Percentiles rank a stretch among this genome's conserved stretches.
phyloP scores from a whole-genome alignment of 768 basidiomycete genomes.

The Trametes coccinea region DNA sequence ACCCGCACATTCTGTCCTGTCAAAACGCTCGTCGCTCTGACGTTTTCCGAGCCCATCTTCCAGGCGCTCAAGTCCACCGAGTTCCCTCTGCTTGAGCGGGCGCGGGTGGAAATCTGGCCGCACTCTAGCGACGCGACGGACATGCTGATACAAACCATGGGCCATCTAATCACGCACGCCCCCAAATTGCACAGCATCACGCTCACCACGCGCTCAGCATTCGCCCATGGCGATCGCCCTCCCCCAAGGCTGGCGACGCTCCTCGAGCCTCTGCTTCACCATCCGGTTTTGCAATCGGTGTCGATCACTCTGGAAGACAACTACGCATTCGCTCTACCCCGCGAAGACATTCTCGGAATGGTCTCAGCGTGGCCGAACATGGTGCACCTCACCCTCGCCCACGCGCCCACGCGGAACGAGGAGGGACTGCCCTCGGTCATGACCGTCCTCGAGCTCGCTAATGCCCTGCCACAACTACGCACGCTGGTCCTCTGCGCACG shows the following conservation, averaged over 20 bases:
- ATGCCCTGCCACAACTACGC: background rate
- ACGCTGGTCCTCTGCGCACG: slow-evolving; percentile 10
- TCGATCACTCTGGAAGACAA: slow-evolving; percentile 4
- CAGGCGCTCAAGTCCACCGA: background rate
- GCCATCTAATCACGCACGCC: background rate
- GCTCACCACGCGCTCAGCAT: slow-evolving; percentile 5
- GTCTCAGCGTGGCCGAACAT: slow-evolving; percentile 2
- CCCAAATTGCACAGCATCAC: background rate
- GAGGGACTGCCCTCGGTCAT: background rate
- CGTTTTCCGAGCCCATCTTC: background rate
- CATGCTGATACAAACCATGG: background rate
- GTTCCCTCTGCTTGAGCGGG: background rate
- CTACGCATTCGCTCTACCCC: slow-evolving; percentile 5
- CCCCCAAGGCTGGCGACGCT: slow-evolving; percentile 2
- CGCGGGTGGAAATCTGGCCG: slow-evolving; percentile 9
- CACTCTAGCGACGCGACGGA: slow-evolving; percentile 10
- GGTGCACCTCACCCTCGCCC: background rate
- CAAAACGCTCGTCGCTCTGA: slow-evolving; percentile 2
- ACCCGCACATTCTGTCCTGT: background rate
- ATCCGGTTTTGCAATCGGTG: background rate
- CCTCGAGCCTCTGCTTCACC: background rate
- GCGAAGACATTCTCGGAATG: slow-evolving; percentile 6
- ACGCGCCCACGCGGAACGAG: background rate
- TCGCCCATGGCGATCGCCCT: slow-evolving; percentile 2
- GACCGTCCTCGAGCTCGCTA: background rate